Evolutionary conservation across 768 basidiomycete genomes (phyloP).

Genomic region (Naganishia onofrii): DNA sequence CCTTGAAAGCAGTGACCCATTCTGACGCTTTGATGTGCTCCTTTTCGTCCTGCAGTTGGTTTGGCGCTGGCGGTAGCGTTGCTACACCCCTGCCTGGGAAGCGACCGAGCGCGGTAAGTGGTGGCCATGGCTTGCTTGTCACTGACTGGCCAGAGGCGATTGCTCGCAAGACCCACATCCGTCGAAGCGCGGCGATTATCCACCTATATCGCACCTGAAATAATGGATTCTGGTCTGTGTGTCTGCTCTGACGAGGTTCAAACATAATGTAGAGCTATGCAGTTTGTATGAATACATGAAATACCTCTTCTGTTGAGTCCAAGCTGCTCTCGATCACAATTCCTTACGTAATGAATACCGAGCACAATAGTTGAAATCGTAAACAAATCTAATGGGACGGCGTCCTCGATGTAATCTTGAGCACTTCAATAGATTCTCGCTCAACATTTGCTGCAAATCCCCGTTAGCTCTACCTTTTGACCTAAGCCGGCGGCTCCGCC

Average conservation of each 20-base stretch:
- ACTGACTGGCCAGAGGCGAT: neutral
- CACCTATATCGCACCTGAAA: no score
- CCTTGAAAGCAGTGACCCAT: constrained; percentile 21
- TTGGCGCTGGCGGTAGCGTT: neutral
- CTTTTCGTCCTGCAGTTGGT: constrained; percentile 7
- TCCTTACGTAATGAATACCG: neutral
- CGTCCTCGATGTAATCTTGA: neutral
- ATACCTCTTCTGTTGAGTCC: no score
- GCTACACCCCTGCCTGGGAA: neutral
- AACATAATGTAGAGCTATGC: no score
- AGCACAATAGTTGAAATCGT: neutral
- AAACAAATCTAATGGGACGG: neutral
- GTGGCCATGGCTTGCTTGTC: neutral
- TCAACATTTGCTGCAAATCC: neutral
- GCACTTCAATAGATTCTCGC: constrained; percentile 18
- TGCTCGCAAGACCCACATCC: no score
- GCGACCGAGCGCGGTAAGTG: neutral
- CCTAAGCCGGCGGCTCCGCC: no score
- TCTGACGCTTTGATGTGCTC: constrained; percentile 23
- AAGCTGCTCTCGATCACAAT: constrained; percentile 3
- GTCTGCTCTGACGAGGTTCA: no score
- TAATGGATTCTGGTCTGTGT: no score
- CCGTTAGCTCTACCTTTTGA: neutral
- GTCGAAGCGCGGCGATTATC: no score
- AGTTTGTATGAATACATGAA: no score